A percentile compares a stretch with the other conserved stretches of the same genome.
Conservation (phyloP, 1,139 yeast species). For the Arxiozyma heterogenica region DNA sequence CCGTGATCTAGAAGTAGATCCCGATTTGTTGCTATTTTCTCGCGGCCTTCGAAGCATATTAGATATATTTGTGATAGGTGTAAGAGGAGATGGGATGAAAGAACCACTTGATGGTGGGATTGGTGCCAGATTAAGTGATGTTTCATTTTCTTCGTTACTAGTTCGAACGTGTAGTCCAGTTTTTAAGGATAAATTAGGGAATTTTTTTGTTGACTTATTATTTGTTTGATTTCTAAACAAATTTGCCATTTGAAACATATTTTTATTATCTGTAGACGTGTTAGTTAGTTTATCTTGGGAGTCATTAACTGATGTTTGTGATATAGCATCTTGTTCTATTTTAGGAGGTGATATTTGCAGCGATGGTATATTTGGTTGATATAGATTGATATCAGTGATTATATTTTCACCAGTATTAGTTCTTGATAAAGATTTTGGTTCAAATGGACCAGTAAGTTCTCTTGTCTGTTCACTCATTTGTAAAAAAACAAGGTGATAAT, state of each 20-base stretch:
- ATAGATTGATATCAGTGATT: background rate
- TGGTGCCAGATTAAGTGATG: conserved; percentile 3
- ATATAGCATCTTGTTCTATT: conserved; percentile 2
- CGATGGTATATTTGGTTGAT: conserved; percentile 4
- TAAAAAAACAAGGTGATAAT: background rate
- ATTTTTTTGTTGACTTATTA: conserved; percentile 4
- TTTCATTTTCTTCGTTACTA: conserved; percentile 2
- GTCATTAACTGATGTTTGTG: background rate
- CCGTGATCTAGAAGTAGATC: conserved; percentile 5
- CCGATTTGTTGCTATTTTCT: conserved; percentile 6
- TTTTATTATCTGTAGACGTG: background rate
- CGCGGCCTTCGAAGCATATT: conserved; percentile 16
- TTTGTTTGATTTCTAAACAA: conserved; percentile 10
- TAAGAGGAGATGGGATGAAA: background rate
- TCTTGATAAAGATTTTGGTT: conserved; percentile 6
- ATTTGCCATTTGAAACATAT: conserved; percentile 11
- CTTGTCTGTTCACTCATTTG: conserved; percentile 7
- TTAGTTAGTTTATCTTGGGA: background rate
- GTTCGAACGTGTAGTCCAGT: conserved; percentile 12
- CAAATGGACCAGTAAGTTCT: conserved; percentile 14
- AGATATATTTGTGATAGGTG: conserved; percentile 6
- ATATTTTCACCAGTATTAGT: background rate
- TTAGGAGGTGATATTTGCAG: conserved; percentile 10
- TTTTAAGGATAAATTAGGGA: conserved; percentile 14
- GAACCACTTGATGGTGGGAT: conserved; percentile 5